Percentiles rank a stretch among this genome's conserved stretches.
Evolutionary conservation across 805 yeast species (phyloP).

Genomic region (Phaffomyces thermotolerans): DNA sequence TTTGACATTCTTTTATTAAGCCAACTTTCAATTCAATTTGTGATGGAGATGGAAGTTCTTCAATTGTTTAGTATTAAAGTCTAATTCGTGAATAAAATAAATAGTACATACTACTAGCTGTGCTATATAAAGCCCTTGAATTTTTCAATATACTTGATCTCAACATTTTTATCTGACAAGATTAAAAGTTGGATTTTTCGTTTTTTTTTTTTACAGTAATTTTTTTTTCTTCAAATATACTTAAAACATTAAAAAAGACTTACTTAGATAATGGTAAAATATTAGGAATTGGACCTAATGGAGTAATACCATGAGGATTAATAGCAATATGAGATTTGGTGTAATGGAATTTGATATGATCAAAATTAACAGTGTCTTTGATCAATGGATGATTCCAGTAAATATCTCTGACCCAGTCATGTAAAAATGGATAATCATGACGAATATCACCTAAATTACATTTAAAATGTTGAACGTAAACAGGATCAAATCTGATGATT

Average conservation of each 20-base stretch:
- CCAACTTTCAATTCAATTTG: constrained; percentile 40
- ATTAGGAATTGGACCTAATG: constrained; percentile 81
- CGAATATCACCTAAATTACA: constrained; percentile 82
- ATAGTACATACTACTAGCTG: background rate
- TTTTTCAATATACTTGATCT: background rate
- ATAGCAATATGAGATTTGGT: constrained; percentile 76
- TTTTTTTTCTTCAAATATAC: background rate
- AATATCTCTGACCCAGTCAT: constrained; percentile 73
- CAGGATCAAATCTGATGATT: constrained; percentile 84
- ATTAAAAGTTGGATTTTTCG: too few species aligned
- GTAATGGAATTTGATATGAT: constrained; percentile 87
- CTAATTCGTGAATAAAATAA: too few species aligned
- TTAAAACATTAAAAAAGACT: constrained; percentile 10
- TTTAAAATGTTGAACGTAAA: constrained; percentile 92
- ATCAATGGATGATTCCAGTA: constrained; percentile 77
- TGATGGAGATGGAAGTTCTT: constrained; percentile 10
- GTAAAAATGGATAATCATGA: constrained; percentile 66
- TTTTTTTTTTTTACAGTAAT: too few species aligned
- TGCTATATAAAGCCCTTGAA: background rate
- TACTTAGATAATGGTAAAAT: constrained; percentile 39
- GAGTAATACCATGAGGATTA: constrained; percentile 80
- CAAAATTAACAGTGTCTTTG: constrained; percentile 73
- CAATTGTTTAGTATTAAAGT: background rate
- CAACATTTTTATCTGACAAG: background rate
- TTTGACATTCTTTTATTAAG: constrained; percentile 33